A percentile compares a stretch with the other conserved stretches of the same genome.
Evolutionary conservation across 208 protist genomes (phyloP).

Genomic region (Porcisia hertigi): DNA sequence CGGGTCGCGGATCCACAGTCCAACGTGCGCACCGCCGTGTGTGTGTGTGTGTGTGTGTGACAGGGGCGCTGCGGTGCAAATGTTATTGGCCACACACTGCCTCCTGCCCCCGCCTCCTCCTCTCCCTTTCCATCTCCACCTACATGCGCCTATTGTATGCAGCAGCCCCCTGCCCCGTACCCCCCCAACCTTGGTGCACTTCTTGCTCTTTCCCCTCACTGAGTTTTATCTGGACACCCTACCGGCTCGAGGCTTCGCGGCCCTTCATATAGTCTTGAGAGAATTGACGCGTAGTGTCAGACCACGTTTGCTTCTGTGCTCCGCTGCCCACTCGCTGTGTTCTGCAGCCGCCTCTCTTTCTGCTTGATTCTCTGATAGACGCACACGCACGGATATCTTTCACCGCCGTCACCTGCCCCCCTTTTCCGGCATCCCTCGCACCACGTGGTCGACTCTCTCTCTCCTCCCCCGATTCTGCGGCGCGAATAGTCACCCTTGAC

Average conservation of each 20-base stretch:
- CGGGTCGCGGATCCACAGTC: too few species aligned
- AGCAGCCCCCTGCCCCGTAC: not conserved
- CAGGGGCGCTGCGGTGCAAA: not conserved
- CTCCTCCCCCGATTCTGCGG: not conserved
- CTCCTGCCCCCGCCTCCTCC: not conserved
- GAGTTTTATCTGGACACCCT: not conserved
- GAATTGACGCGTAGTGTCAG: too few species aligned
- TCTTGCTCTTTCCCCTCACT: not conserved
- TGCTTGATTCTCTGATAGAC: not conserved
- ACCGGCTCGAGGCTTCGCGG: not conserved
- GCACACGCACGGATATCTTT: too few species aligned
- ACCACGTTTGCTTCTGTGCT: too few species aligned
- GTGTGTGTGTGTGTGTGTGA: not conserved
- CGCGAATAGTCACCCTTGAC: not conserved
- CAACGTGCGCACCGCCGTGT: not conserved
- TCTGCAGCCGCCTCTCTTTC: not conserved
- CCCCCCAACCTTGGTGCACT: not conserved
- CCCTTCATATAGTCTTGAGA: not conserved
- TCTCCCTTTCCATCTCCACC: not conserved
- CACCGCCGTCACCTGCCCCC: too few species aligned
- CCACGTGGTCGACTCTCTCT: not conserved
- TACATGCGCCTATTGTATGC: not conserved
- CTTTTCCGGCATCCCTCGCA: not conserved
- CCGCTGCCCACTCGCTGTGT: not conserved
- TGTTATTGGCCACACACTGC: not conserved